Conservation (phyloP, 768 basidiomycete genomes). For the Tricholoma bakamatsutake region DNA sequence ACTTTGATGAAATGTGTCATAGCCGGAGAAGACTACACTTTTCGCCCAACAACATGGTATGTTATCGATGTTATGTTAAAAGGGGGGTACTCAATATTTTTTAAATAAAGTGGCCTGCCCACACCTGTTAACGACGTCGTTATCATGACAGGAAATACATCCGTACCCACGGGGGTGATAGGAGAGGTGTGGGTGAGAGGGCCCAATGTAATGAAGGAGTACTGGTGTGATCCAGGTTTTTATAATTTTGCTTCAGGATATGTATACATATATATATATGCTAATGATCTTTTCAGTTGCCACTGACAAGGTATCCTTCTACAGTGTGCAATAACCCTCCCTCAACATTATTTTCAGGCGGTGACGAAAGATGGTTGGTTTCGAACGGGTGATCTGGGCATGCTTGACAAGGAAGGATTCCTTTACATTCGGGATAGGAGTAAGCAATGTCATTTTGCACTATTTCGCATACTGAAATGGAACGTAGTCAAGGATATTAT, state of each 20-base stretch:
- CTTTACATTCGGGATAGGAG: conserved; percentile 18
- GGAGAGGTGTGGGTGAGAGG: conserved; percentile 45
- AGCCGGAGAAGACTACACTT: conserved; percentile 48
- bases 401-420: conserved; percentile 16
- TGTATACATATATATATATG: no score
- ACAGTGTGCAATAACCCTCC: neutral
- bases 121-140: conserved; percentile 40
- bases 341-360: neutral
- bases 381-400: conserved; percentile 5
- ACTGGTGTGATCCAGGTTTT: conserved; percentile 43
- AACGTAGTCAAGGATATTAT: conserved; percentile 19
- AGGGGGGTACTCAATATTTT: neutral
- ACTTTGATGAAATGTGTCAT: neutral
- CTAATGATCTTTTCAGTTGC: conserved; percentile 16
- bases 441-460: neutral
- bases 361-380: conserved; percentile 7
- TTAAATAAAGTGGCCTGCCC: conserved; percentile 33
- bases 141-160: conserved; percentile 32
- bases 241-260: neutral
- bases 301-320: conserved; percentile 18
- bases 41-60: conserved; percentile 41
- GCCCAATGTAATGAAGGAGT: conserved; percentile 46
- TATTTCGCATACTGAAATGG: neutral
- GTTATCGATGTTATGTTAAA: conserved; percentile 11
- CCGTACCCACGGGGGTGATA: conserved; percentile 22